These are phyloP conservation scores for Starmerella vaccinii DNA, from an alignment of 805 yeast genomes.

Conservation along the genomic window DNA sequence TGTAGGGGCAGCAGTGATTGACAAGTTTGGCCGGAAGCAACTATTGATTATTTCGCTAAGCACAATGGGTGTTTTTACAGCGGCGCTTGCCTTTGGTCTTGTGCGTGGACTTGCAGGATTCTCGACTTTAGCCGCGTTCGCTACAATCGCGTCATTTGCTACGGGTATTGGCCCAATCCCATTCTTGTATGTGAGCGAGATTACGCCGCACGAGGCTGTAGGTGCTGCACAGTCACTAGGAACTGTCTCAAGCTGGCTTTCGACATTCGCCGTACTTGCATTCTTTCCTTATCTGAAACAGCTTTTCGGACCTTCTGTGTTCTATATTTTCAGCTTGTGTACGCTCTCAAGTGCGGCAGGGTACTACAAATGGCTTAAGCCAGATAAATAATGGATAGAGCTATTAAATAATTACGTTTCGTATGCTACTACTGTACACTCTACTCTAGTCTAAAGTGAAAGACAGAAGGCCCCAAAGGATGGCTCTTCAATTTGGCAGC, in stretches of 20 bases:
- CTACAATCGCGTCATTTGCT: slow-evolving; percentile 78
- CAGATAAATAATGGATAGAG: background rate
- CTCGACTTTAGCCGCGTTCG: slow-evolving; percentile 54
- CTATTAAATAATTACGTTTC: background rate
- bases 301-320: slow-evolving; percentile 66
- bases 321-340: slow-evolving; percentile 45
- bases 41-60: slow-evolving; percentile 55
- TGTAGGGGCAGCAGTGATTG: slow-evolving; percentile 65
- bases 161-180: slow-evolving; percentile 94
- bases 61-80: slow-evolving; percentile 57
- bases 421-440: background rate
- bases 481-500: background rate
- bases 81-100: slow-evolving; percentile 59
- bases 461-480: no score
- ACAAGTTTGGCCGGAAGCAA: slow-evolving; percentile 62
- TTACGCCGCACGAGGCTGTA: slow-evolving; percentile 69
- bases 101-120: slow-evolving; percentile 37
- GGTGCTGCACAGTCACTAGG: slow-evolving; percentile 91
- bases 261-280: slow-evolving; percentile 67
- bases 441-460: no score
- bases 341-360: slow-evolving; percentile 41
- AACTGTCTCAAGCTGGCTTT: slow-evolving; percentile 80
- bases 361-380: slow-evolving; percentile 6
- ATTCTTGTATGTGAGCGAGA: slow-evolving; percentile 74
- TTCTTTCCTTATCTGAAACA: slow-evolving; percentile 65